Evolutionary conservation across 768 basidiomycete genomes (phyloP), one percentile per base, ranked within the genome.

Genomic region (Suillus cothurnatus): DNA sequence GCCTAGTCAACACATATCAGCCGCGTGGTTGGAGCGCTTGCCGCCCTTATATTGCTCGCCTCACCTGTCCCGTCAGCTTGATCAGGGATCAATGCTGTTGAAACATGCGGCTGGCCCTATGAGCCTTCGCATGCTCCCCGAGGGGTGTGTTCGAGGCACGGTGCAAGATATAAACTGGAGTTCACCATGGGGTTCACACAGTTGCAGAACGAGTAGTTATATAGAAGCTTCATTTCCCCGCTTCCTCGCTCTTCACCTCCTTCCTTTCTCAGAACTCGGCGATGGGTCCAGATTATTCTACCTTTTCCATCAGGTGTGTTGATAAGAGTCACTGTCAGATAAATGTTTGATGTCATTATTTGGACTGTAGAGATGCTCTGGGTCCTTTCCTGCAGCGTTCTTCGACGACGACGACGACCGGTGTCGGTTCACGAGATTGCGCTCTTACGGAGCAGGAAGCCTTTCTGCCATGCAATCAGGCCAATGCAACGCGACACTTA

Each of bases 211-310:
- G 38, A 39, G 57, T 28, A n/a, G 15, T n/a, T 57, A 59, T 59
- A 59, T 59, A 59, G 58, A 59, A 59, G 58, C 39, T 59, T 59
- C 58, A 59, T 59, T 59, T 59, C 58, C 58, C 58, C 6, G 58
- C 58, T 59, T 59, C 58, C 41, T 59, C 23, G 36, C 56, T 57
- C 56, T 57, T 58, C 57, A 58, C 57, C 38, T 28, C 58, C 26
- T 59, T 59, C 58, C 38, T 59, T 59, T 59, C 58, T 28, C 58
- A 59, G 58, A 39, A 28, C 38, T 7, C 12, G 57, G 17, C 26
- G 39, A 59, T 59, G 58, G 26, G 9, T 28, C 39, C 7, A 59
- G 58, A 59, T 41, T 59, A 59, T 59, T 59, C 58, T 6, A 41
- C 39, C 12, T 59, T 59, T 31, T 59, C 58, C 38, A 59, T 59